These are phyloP conservation scores for Triticum aestivum DNA, from an alignment of 176 grass and related monocot species.

Conservation along the genomic window IWGSC_CS_RefSeq_v2.1 NC_057810.1:256831799-256832298, in stretches of 20 bases:
- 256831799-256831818: background rate
- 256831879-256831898: too few species aligned
- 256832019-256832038: conserved; percentile 42
- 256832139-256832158: background rate
- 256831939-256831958: too few species aligned
- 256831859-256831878: too few species aligned
- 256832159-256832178: background rate
- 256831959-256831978: too few species aligned
- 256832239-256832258: too few species aligned
- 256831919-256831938: too few species aligned
- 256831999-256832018: conserved; percentile 9
- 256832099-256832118: conserved; percentile 57
- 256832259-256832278: too few species aligned
- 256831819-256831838: background rate
- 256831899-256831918: too few species aligned
- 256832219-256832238: too few species aligned
- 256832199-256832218: conserved; percentile 68
- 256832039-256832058: background rate
- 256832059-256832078: conserved; percentile 47
- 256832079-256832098: background rate
- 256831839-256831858: background rate
- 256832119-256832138: conserved; percentile 29
- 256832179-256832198: background rate
- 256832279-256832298: too few species aligned
- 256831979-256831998: background rate